These are phyloP conservation scores for Lupinus albus DNA, from an alignment of 306 rosid genomes.

Conservation along the genomic window DNA sequence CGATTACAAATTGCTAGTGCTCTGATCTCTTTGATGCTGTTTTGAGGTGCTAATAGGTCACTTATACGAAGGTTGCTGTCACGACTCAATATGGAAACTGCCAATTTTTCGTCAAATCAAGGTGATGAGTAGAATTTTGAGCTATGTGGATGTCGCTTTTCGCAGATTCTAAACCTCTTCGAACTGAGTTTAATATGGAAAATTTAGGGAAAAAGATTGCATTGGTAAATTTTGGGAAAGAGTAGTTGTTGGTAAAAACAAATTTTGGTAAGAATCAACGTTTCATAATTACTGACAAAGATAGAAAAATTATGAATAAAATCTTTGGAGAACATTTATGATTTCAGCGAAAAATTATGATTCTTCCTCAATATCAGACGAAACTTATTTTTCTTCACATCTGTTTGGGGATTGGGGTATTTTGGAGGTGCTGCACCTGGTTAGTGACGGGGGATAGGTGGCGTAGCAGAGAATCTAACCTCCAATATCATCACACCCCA, in stretches of 20 bases:
- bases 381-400: neutral
- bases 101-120: neutral
- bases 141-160: neutral
- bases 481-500: constrained; percentile 6
- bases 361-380: neutral
- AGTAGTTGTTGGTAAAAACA: constrained; percentile 2
- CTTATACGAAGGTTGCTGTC: neutral
- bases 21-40: neutral
- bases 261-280: neutral
- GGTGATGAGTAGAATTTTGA: neutral
- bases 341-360: neutral
- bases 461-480: neutral
- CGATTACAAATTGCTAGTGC: constrained; percentile 10
- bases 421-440: constrained; percentile 9
- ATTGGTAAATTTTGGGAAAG: neutral
- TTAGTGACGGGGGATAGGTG: neutral
- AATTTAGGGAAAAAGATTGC: constrained; percentile 13
- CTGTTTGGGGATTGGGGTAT: neutral
- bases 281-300: constrained; percentile 1
- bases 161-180: neutral
- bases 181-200: constrained; percentile 20
- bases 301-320: neutral
- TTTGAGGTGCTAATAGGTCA: neutral
- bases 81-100: neutral
- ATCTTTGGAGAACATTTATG: neutral